Base-by-base conservation (phyloP, 805 yeast species). In the Saccharomycopsis sp. region DNA sequence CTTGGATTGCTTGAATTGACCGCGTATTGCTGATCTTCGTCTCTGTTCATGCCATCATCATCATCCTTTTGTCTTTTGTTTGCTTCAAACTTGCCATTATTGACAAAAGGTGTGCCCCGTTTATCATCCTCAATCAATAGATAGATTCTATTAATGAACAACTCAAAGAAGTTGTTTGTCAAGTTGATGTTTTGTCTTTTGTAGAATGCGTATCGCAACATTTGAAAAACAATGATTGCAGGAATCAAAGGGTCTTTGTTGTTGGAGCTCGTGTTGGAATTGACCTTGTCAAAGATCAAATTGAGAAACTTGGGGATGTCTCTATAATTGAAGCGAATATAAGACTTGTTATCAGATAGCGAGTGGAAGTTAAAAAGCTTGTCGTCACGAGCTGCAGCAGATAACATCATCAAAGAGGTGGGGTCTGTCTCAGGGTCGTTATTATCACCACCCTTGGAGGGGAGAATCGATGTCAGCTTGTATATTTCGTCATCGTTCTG, bases 251-350 rank as follows among this genome's bases (percentile, higher is more conserved):
- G 60, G 34, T 67, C 67, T 44, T 69, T 73, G 42, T 69, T 75
- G 30, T 62, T 55, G n/a, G 36, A 27, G 5, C 66, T 59, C 0
- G 67, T 62, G 27, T 60, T 58, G 32, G 64, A 67, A 5, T 71
- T 68, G 48, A 72, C 70, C 36, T 64, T 60, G 17, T 75, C 76
- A 17, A 84, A 58, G 13, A 88, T 73, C 38, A 72, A 60, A 42
- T 70, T 66, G 19, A 87, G 64, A 33, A 88, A 76, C 53, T 82
- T 87, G 0, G 95, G 94, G 23, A 83, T 77, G 18, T 64, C 67
- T 49, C 74, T 67, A 52, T 80, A 87, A 13, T 72, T 64, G 51
- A 77, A 78, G 48, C 71, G 71, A 35, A 81, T 64, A 52, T 59
- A 80, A 55, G 80, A 83, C 32, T 74, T 75, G 7, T 36, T 7